Base-by-base conservation (phyloP, 192 early-diverging fungal genomes). In the Gamsiella multidivaricata region DNA sequence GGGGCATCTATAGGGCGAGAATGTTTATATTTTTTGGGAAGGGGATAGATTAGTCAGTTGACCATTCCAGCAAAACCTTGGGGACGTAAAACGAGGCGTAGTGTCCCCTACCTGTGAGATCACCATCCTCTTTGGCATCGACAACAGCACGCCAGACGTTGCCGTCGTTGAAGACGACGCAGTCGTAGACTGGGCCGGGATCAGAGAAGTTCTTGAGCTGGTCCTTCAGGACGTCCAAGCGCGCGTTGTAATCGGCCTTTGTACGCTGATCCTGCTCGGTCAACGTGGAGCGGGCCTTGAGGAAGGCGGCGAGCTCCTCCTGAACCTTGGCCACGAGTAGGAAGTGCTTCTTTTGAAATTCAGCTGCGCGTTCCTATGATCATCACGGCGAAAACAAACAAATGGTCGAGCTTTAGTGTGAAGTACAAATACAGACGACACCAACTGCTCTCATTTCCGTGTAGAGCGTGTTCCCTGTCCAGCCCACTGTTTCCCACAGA, bases 141-240 rank as follows among this genome's bases (percentile, higher is more conserved):
- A 97, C 64, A 0, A 88, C 93, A 7, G 92, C 95, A 23, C 93
- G 86, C 94, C 94, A 99, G 69, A 92, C 89, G 17, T 81, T 79
- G 37, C 97, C 97, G 70, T 98, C 97, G 72, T 93, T 86, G 81
- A 94, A 97, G 31, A 91, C 86, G 11, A 96, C 91, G 65, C 90
- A 90, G 81, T 97, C 96, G 28, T 89, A 83, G 41, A 93, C 73
- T 26, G 86, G 83, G 15, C 95, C 97, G 2, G 87, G 90, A 74
- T 98, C 96, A 3, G 88, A 82, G 68, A 91, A 97, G 25, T 69
- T 65, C 39, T 88, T 85, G 50, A 79, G 51, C 8, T 84, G 74
- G 41, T 84, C 83, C 56, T 88, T 88, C 23, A 97, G 85, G 17
- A 85, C 88, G 2, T 90, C 88, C 5, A 89, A 54, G 32, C 92